These are phyloP conservation scores for Silene vulgaris DNA, from an alignment of 179 eudicot species.

Conservation along the genomic window DNA sequence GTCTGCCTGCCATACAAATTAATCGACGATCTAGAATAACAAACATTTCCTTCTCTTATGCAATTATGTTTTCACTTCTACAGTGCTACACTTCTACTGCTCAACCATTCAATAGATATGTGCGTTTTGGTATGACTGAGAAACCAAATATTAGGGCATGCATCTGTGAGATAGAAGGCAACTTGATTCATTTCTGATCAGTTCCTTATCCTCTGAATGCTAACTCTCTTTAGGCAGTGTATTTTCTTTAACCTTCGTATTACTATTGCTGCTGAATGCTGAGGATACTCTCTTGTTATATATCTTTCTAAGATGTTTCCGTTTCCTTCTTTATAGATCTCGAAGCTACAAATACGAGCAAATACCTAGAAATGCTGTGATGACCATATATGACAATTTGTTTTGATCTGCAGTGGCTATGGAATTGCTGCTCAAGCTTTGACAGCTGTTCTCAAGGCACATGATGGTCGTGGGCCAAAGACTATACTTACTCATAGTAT, in stretches of 20 bases:
- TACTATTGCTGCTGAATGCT: background rate
- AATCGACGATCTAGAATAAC: background rate
- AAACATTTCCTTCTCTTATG: background rate
- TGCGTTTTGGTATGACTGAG: background rate
- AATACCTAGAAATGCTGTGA: background rate
- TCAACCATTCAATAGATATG: background rate
- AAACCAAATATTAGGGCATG: background rate
- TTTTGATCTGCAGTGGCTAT: slow-evolving; percentile 60
- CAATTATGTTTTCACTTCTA: background rate
- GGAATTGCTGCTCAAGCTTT: slow-evolving; percentile 87
- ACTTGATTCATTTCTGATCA: too few relatives aligned
- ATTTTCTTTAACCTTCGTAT: background rate
- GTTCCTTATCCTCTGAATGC: background rate
- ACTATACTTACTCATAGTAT: slow-evolving; percentile 59
- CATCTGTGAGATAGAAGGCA: slow-evolving; percentile 1
- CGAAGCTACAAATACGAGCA: background rate
- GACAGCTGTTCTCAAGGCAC: slow-evolving; percentile 76
- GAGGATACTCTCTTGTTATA: background rate
- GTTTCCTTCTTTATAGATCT: background rate
- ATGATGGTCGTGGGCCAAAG: slow-evolving; percentile 82
- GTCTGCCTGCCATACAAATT: background rate
- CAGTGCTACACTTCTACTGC: background rate
- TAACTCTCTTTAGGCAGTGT: background rate
- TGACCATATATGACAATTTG: background rate
- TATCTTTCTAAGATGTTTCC: background rate